Percentiles rank a stretch among this genome's conserved stretches.
These are phyloP conservation scores for Aurantiochytrium sp. DNA, from an alignment of 108 stramenopile genomes.

Conservation along the genomic window DNA sequence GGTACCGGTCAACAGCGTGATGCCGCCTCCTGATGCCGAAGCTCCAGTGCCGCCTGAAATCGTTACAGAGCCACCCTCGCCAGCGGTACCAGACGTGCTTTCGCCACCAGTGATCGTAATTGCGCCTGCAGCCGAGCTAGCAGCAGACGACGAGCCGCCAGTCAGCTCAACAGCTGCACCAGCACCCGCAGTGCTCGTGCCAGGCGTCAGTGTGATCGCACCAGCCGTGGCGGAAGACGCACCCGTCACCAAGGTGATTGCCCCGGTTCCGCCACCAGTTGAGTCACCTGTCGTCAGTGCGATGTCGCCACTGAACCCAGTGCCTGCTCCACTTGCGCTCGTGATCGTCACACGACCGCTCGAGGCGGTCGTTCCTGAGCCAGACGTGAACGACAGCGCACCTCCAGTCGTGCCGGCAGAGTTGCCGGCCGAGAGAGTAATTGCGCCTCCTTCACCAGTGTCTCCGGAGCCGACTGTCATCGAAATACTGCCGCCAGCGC, in stretches of 20 bases:
- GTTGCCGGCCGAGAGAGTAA: constrained; percentile 32
- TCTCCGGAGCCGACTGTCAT: constrained; percentile 32
- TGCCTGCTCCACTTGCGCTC: background rate
- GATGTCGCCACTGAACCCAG: background rate
- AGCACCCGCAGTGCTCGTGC: background rate
- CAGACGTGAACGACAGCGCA: constrained; percentile 33
- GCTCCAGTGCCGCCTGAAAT: too few relatives aligned
- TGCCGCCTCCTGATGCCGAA: too few relatives aligned
- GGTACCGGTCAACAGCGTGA: too few relatives aligned
- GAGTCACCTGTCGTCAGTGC: background rate
- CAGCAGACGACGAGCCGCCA: background rate
- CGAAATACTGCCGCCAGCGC: constrained; percentile 20
- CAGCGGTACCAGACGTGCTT: background rate
- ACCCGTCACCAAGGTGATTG: background rate
- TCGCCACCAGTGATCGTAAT: background rate
- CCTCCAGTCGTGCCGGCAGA: constrained; percentile 21
- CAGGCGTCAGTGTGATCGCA: background rate
- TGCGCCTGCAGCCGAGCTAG: background rate
- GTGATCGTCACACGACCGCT: background rate
- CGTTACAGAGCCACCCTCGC: constrained; percentile 27
- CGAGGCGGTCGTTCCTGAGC: constrained; percentile 29
- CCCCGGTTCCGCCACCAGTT: background rate
- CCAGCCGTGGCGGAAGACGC: background rate
- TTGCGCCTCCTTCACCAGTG: constrained; percentile 30
- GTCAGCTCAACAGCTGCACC: background rate